Evolutionary conservation across 331 rosid genomes (phyloP), one percentile per base, ranked within the genome.

Genomic region (Malus hybrid): DNA sequence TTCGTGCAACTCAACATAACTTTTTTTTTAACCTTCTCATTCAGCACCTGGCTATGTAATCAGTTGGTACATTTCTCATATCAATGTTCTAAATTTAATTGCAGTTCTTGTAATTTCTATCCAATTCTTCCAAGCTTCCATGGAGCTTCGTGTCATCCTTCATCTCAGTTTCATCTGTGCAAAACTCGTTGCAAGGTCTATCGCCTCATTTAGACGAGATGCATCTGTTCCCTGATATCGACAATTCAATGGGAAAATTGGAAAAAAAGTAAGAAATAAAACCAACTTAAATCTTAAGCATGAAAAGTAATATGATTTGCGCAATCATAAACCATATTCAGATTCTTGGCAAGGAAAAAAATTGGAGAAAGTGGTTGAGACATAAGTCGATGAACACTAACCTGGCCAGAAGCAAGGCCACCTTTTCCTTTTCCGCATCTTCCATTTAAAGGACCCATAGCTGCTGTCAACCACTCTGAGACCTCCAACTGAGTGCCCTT

Each of bases 351-450:
- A 52, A 52, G 20, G 57, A 52, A 52, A 52, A 46, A 52, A 52
- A 16, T 52, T 52, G 57, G 57, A 52, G 57, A 18, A 16, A 6
- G 57, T 52, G 20, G 57, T 52, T 1, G 57, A 52, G 57, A 6
- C 20, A 6, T 6, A 52, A 16, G 57, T 52, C 57, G 57, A 52
- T 52, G 7, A 59, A 70, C 77, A 60, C 90, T 60, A 77, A 95
- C 99, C 99, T 94, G 99, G 77, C 99, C 99, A 1, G 97, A 78
- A 22, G 97, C 99, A 73, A 94, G 96, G 71, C 99, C 99, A 48
- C 90, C 88, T 80, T 92, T 94, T 70, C 99, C 99, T 81, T 87
- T 94, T 54, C 99, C 99, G 61, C 97, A 85, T 75, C 87, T 88
- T 69, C 97, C 99, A 71, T 94, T 89, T 5, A 94, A 65, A 57